These are phyloP conservation scores for Scheffersomyces titani DNA, from an alignment of 1,139 yeast species.

Conservation along the genomic window DNA sequence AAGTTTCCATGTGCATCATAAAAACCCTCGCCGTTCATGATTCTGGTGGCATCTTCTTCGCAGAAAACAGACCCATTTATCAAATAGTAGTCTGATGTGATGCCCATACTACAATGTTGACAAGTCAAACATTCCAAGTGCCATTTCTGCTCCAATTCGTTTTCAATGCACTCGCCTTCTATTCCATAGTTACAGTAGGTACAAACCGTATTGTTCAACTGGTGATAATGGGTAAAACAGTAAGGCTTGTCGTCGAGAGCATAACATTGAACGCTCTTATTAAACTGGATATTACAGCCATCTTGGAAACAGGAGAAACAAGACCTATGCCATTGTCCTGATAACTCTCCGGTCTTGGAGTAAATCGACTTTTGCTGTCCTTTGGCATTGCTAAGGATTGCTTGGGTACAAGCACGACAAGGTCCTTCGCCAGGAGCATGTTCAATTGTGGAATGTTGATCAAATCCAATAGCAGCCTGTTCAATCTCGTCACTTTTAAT, in stretches of 20 bases:
- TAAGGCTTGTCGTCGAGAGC: slow-evolving; percentile 78
- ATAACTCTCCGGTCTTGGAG: slow-evolving; percentile 76
- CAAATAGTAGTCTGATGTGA: slow-evolving; percentile 57
- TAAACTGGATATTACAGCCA: slow-evolving; percentile 57
- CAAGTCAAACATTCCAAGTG: slow-evolving; percentile 67
- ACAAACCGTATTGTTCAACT: slow-evolving; percentile 74
- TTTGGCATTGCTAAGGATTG: slow-evolving; percentile 50
- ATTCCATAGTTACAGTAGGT: slow-evolving; percentile 70
- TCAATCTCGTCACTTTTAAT: too few relatives aligned
- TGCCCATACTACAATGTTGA: slow-evolving; percentile 46
- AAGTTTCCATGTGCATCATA: slow-evolving; percentile 24
- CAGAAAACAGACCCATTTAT: slow-evolving; percentile 54
- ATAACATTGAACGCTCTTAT: slow-evolving; percentile 70
- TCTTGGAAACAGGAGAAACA: slow-evolving; percentile 71
- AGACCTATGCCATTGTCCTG: slow-evolving; percentile 92
- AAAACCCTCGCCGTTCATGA: slow-evolving; percentile 26
- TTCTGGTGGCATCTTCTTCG: slow-evolving; percentile 42
- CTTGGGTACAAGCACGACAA: slow-evolving; percentile 61
- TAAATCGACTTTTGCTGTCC: slow-evolving; percentile 51
- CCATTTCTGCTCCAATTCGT: slow-evolving; percentile 65
- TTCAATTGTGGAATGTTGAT: slow-evolving; percentile 22
- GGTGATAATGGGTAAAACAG: slow-evolving; percentile 82
- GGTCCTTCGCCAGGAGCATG: slow-evolving; percentile 71
- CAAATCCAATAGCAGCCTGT: slow-evolving; percentile 28
- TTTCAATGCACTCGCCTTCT: slow-evolving; percentile 89